Conservation (phyloP, 2,329 filamentous ascomycete species). For the Colletotrichum trifolii region DNA sequence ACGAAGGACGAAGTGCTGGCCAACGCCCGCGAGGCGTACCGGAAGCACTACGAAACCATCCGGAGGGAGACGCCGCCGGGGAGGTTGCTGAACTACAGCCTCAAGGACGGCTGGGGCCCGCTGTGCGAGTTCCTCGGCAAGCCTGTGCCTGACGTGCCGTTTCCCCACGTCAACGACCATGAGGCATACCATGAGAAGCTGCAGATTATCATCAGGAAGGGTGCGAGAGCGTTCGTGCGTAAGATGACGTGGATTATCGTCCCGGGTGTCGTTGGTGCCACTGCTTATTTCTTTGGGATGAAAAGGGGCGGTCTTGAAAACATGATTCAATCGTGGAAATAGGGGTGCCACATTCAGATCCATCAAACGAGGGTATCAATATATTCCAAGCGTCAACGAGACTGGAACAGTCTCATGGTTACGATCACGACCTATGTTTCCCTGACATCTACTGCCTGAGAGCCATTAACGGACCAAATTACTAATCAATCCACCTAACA, state of each 20-base stretch:
- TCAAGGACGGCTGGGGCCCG: constrained; percentile 49
- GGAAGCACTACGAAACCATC: constrained; percentile 25
- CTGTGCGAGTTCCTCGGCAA: constrained; percentile 50
- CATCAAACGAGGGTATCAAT: too few species aligned
- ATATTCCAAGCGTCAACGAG: too few species aligned
- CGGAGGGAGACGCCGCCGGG: constrained; percentile 12
- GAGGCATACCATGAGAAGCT: constrained; percentile 24
- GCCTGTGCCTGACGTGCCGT: constrained; percentile 42
- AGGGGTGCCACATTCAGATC: neutral
- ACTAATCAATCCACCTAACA: too few species aligned
- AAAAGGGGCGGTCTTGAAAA: neutral
- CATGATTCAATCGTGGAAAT: neutral
- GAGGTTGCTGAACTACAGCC: constrained; percentile 29
- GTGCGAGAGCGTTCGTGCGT: neutral
- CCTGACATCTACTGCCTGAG: too few species aligned
- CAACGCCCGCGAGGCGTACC: constrained; percentile 29
- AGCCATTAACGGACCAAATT: too few species aligned
- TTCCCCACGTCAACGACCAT: constrained; percentile 37
- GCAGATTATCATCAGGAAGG: constrained; percentile 15
- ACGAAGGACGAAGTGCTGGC: constrained; percentile 13
- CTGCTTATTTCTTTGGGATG: neutral
- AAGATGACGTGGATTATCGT: constrained; percentile 2
- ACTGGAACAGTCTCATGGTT: too few species aligned
- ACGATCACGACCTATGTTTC: too few species aligned
- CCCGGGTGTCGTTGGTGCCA: neutral